Conservation (phyloP, 495 filamentous ascomycete genomes). For the Aspergillus taichungensis region DNA sequence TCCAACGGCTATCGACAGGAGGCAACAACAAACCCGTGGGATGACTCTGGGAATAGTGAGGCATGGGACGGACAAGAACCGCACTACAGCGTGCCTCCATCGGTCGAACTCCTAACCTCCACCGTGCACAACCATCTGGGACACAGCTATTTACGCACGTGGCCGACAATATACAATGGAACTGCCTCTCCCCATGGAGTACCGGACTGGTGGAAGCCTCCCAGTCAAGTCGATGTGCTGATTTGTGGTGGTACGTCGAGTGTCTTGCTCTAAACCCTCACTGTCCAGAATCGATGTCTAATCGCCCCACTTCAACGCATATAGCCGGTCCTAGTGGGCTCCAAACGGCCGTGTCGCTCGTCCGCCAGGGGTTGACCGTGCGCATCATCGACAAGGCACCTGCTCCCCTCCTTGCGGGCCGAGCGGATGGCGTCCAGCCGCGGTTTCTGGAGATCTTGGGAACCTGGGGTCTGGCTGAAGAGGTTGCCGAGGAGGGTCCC, state of each 20-base stretch:
- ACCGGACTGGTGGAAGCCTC: constrained; percentile 2
- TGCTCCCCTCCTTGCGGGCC: neutral
- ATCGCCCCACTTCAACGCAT: no score
- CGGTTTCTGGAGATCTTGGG: constrained; percentile 25
- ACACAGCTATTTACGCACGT: constrained; percentile 2
- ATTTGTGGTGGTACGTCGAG: constrained; percentile 21
- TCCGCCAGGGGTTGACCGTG: neutral
- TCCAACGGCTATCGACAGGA: no score
- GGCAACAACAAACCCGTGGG: no score
- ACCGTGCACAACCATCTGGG: constrained; percentile 1
- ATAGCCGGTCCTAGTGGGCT: neutral
- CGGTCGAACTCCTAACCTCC: constrained; percentile 3
- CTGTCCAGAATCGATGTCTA: no score
- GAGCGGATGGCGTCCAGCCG: constrained; percentile 28
- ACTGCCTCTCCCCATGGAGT: constrained; percentile 1
- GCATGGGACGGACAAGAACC: no score
- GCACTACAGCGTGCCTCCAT: neutral
- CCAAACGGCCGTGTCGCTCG: neutral
- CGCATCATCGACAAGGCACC: constrained; percentile 3
- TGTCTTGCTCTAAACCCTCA: neutral
- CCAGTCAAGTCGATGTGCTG: constrained; percentile 20
- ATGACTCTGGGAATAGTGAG: neutral
- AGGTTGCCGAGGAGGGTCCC: constrained; percentile 30
- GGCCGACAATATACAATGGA: constrained; percentile 5
- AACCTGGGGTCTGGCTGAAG: constrained; percentile 23